These are phyloP conservation scores for Cornus kousa DNA, from an alignment of 148 eudicot genomes.

Conservation along the genomic window DNA sequence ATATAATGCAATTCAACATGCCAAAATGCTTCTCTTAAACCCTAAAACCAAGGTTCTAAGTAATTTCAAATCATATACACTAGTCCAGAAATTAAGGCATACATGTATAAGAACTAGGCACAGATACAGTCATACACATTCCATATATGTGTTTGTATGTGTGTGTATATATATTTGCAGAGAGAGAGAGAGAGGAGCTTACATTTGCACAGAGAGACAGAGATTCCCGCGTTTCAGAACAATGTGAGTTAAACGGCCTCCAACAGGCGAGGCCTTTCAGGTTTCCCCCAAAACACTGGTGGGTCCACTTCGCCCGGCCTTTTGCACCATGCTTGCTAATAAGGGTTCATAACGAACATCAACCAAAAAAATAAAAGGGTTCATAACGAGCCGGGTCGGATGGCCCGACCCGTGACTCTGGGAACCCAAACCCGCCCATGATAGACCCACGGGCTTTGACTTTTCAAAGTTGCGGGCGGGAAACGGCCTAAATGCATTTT, in stretches of 20 bases:
- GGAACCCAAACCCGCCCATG: too few relatives aligned
- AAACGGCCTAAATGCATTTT: too few relatives aligned
- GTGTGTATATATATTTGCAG: neutral
- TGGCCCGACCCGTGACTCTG: too few relatives aligned
- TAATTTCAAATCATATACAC: neutral
- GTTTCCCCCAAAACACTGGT: neutral
- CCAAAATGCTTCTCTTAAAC: neutral
- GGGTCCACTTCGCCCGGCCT: neutral
- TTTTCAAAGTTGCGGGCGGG: too few relatives aligned
- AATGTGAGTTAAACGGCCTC: neutral
- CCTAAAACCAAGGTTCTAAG: neutral
- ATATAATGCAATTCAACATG: neutral
- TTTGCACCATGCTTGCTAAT: too few relatives aligned
- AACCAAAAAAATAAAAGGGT: too few relatives aligned
- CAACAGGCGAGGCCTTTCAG: neutral
- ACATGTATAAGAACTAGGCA: neutral
- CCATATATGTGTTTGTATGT: neutral
- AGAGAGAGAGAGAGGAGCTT: conserved; percentile 9
- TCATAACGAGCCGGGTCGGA: too few relatives aligned
- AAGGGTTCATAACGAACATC: too few relatives aligned
- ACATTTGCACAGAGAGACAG: neutral
- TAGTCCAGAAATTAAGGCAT: neutral
- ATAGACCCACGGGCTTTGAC: too few relatives aligned
- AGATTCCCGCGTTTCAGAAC: conserved; percentile 9
- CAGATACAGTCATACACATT: neutral